Evolutionary conservation across 495 filamentous ascomycete genomes (phyloP), one percentile per base, ranked within the genome.

Genomic region (Penicillium mononematosum): DNA sequence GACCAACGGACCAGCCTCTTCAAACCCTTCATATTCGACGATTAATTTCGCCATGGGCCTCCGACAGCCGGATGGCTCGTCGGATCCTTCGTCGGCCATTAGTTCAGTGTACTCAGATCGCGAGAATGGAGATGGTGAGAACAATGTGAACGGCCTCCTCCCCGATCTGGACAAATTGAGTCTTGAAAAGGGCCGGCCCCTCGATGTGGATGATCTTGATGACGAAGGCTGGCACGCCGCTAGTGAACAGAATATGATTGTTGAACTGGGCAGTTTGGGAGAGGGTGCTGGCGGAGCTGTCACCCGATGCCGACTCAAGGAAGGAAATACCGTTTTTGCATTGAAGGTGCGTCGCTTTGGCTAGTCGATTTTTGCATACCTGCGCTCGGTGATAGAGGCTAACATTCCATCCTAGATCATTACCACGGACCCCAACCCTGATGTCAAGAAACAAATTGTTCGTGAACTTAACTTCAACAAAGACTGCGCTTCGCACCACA

Each of bases 391-490:
- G 22, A 29, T 20, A 4, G 24, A 55, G 20, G 27, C 55, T 60
- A 50, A 67, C 43, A 44, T 27, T 52, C 58, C 48, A 56, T 24
- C 48, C 9, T 63, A 98, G 94, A 88, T 98, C 61, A 98, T 98
- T 65, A 98, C 95, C 4, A 96, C 94, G 43, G 94, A 98, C 68
- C 94, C 94, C 2, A 94, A 97, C 60, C 93, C 92, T 20, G 93
- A 96, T 69, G 90, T 98, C 49, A 96, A 96, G 78, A 96, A 94
- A 69, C 94, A 98, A 71, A 98, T 98, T 57, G 81, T 96, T 59
- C 89, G 94, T 55, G 94, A 98, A 70, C 80, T 98, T 32, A 87
- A 87, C 61, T 98, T 97, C 80, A 98, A 98, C 81, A 97, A 96
- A 75, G 88, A 93, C 62, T 98, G 94, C 68, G 88, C 88, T 5